Evolutionary conservation across 768 basidiomycete species (phyloP), one percentile per base, ranked within the genome.

Genomic region (Pisolithus sp.): DNA sequence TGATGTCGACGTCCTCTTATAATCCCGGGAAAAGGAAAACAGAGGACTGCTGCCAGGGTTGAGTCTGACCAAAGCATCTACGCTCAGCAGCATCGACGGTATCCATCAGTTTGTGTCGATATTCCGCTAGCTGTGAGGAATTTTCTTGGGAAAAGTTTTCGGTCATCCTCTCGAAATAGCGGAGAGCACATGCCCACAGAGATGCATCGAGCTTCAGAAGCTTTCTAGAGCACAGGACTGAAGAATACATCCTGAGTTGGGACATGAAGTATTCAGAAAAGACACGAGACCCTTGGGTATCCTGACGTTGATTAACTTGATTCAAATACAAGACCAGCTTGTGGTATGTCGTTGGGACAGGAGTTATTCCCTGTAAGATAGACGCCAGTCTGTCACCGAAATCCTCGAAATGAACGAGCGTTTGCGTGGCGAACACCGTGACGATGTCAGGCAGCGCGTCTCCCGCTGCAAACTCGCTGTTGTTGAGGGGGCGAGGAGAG

Each of bases 21-120:
- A 31, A 43, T 26, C 53, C 13, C 36, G 30, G 23, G 59, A 50
- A 6, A 54, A 56, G n/a, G 52, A 36, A 6, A 57, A 45, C 36
- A 55, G 36, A 23, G 61, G 62, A 44, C 61, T 60, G 42, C 42
- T 53, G 40, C 48, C 44, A 8, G 48, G n/a, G 44, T 17, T 40
- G 21, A 41, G 47, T 50, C 20, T 59, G 48, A 26, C 72, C 74
- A 36, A 76, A 77, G 52, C 75, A 79, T 39, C 71, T 68, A 36
- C 64, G 59, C 61, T 83, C 81, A 10, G 79, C 79, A n/a, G 71
- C 70, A 24, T 81, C 81, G 17, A 79, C 73, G 15, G 62, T 58
- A 31, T 71, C 71, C 49, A 81, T 74, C 17, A 81, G 59, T 45
- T 69, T 59, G 28, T 60, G 62, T n/a, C 72, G 71, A 54, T 74